phyloP scores from a whole-genome alignment of 257 asterid species.

The Solanum rostratum region DNA sequence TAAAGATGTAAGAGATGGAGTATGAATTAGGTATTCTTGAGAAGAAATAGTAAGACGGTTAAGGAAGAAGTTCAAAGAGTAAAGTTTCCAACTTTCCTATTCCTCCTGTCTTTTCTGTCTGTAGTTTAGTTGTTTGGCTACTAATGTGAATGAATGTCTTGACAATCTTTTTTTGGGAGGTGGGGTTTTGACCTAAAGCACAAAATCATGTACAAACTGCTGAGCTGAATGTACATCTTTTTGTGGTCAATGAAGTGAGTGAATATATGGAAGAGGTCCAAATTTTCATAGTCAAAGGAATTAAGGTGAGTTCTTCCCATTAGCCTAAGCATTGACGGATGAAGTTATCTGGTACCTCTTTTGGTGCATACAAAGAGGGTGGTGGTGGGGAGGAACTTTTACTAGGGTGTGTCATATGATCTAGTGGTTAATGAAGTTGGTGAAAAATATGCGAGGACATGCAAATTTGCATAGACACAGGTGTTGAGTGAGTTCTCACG shows the following conservation, averaged over 20 bases:
- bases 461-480: too few species aligned
- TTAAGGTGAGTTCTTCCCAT: neutral
- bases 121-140: conserved; percentile 1
- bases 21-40: neutral
- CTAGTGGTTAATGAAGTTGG: neutral
- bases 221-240: neutral
- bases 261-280: neutral
- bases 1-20: neutral
- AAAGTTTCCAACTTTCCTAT: neutral
- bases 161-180: neutral
- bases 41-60: neutral
- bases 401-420: neutral
- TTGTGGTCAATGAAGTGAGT: neutral
- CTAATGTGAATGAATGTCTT: neutral
- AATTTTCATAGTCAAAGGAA: neutral
- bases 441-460: neutral
- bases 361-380: neutral
- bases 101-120: neutral
- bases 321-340: neutral
- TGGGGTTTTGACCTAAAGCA: neutral
- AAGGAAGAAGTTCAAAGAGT: conserved; percentile 1
- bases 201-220: neutral
- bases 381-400: neutral
- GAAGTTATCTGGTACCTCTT: neutral
- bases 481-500: too few species aligned